Evolutionary conservation across 768 basidiomycete genomes (phyloP).

Genomic region (Tricholoma flavovirens): DNA sequence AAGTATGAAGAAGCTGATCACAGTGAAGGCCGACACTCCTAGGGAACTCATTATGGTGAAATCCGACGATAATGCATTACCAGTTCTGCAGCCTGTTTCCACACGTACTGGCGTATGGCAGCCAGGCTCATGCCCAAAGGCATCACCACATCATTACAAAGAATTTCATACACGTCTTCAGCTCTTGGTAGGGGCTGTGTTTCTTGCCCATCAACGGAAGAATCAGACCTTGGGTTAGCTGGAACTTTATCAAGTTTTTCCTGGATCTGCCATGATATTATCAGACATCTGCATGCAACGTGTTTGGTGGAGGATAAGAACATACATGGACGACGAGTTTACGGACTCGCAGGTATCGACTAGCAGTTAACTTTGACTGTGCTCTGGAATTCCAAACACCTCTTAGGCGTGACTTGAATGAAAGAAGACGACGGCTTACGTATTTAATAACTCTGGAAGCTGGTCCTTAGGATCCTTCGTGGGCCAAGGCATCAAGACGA

Average conservation of each 20-base stretch:
- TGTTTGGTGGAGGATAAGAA: neutral
- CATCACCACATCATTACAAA: slow-evolving; percentile 82
- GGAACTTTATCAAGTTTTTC: slow-evolving; percentile 65
- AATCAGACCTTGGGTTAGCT: slow-evolving; percentile 11
- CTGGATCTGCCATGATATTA: slow-evolving; percentile 51
- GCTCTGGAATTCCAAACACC: slow-evolving; percentile 31
- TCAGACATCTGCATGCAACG: neutral
- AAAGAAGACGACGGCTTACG: slow-evolving; percentile 42
- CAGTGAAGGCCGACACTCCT: neutral
- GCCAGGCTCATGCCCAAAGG: slow-evolving; percentile 88
- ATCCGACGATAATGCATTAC: slow-evolving; percentile 70
- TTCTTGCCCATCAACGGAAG: slow-evolving; percentile 12
- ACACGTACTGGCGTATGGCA: slow-evolving; percentile 84
- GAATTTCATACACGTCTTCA: slow-evolving; percentile 78
- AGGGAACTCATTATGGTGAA: neutral
- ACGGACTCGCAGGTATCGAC: slow-evolving; percentile 74
- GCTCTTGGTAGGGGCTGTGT: slow-evolving; percentile 25
- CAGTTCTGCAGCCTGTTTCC: slow-evolving; percentile 71
- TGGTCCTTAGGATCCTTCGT: slow-evolving; percentile 52
- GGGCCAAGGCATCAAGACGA: slow-evolving; percentile 77
- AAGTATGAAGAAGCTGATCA: neutral
- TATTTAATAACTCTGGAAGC: slow-evolving; percentile 79
- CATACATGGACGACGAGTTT: slow-evolving; percentile 82
- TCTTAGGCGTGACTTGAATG: neutral
- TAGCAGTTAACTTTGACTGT: slow-evolving; percentile 86